Base-by-base conservation (phyloP, 2,329 filamentous ascomycete species). In the Fusarium marasasianum region DNA sequence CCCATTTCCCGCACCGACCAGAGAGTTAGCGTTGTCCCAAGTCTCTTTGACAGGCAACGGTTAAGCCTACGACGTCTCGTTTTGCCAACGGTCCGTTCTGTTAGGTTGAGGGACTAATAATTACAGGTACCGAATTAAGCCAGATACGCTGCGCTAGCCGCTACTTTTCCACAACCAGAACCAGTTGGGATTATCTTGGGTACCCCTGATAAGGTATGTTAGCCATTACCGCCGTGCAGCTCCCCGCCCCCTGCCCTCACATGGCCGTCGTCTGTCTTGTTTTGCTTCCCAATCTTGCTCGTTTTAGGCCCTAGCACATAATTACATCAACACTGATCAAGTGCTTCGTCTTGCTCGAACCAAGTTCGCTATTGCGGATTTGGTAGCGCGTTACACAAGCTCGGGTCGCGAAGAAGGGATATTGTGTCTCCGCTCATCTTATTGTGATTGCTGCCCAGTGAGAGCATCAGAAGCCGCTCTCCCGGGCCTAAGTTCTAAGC, bases 41-140 rank as follows among this genome's bases (percentile, higher is more conserved):
- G 61, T 68, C 56, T 69, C 64, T 63, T 55, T 76, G 76, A 77
- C 75, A 77, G 73, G 55, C 75, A 75, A 76, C 72, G 72, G 75
- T 74, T 71, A 74, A 72, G 68, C 67, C 76, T 69, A 63, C 63
- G 61, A 57, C 53, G 63, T 71, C 63, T 77, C 60, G 63, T 40
- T 77, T 66, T 69, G 72, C 54, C 33, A 76, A 70, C 63, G 67
- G 72, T 68, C 74, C 60, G 47, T 55, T 57, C 54, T 60, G 55
- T 24, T 61, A 66, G 63, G 65, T 63, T 63, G 61, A 69, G 55
- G 56, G 26, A 50, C 51, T 38, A 40, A 29, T 40, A 54, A 29
- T 17, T 54, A 11, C 20, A n/a, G 24, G 24, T 54, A 29, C 51
- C 51, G 24, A 54, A 54, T 54, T 17, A 29, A 40, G 35, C 51